phyloP scores from a whole-genome alignment of 345 rosid species.

The Corymbia maculata region DNA sequence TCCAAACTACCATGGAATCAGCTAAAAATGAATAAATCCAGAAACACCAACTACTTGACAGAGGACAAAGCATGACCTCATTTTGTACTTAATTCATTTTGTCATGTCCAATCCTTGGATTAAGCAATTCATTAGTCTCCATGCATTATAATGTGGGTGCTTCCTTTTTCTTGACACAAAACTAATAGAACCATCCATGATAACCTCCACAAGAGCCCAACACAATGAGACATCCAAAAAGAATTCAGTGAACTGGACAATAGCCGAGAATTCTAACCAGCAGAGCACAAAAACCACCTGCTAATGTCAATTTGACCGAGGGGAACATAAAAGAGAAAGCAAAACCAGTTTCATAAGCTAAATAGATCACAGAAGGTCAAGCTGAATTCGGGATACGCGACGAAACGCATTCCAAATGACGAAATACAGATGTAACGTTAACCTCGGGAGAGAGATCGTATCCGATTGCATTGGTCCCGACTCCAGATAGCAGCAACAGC shows the following conservation, averaged over 20 bases:
- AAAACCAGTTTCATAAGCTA: background rate
- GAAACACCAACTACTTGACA: background rate
- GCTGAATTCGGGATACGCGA: background rate
- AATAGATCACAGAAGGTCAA: background rate
- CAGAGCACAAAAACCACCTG: background rate
- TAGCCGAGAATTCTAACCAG: background rate
- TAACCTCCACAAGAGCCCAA: background rate
- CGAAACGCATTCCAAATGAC: background rate
- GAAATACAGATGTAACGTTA: background rate
- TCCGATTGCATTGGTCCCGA: conserved; percentile 70
- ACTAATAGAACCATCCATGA: background rate
- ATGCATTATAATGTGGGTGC: background rate
- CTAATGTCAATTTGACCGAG: background rate
- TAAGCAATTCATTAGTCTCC: background rate
- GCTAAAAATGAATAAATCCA: background rate
- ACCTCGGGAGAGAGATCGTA: conserved; percentile 80
- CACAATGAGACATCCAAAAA: background rate
- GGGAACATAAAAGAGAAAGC: background rate
- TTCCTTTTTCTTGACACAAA: background rate
- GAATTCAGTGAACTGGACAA: background rate
- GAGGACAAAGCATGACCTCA: background rate
- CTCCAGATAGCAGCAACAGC: conserved; percentile 57
- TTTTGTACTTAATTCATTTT: background rate
- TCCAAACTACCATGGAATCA: background rate
- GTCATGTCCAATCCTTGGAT: background rate